Base-by-base conservation (phyloP, 2,329 filamentous ascomycete genomes). In the Diaporthe helianthi region DNA sequence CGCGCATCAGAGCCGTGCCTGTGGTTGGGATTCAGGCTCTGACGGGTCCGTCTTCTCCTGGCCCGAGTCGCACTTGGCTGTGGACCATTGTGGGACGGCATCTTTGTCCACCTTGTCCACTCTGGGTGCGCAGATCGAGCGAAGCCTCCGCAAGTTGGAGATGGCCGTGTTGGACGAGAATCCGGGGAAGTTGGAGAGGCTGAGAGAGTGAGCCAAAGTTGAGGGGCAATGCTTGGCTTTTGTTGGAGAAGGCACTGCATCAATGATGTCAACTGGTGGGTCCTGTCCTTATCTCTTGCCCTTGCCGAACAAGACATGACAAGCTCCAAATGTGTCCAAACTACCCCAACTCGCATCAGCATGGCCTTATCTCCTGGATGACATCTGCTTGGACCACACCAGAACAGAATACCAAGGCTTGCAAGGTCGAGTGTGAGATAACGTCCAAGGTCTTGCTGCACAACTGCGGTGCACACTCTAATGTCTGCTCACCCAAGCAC, bases 1-100 rank as follows among this genome's bases (percentile, higher is more conserved):
- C 76, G 77, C 47, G 71, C 53, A 49, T 69, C 70, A 4, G 73
- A 58, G 31, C 69, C 71, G 24, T 67, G 53, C 24, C 65, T 73
- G 52, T 69, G 70, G 70, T 72, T 70, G 15, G 24, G 7, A 46
- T 10, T 22, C 44, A 68, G 71, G 69, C 73, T 69, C 8, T 44
- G 54, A 47, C 26, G 22, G 52, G 75, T 71, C 58, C 58, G 44
- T 9, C 58, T 33, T 13, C n/a, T 49, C 58, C 44, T 47, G 58
- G 22, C 44, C 13, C 44, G 29, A 12, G 41, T 12, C 29, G 58
- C 24, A 8, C 7, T 49, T 44, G 36, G 63, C 71, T 72, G 51
- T n/a, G 2, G 26, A 10, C 19, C 41, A 29, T 41, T 49, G 58
- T 63, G 44, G 58, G 58, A 63, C 58, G 47, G 29, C 58, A 49